A percentile compares a stretch with the other conserved stretches of the same genome.
Evolutionary conservation across 2,329 filamentous ascomycete genomes (phyloP).

Genomic region (Talaromyces verruculosus): DNA sequence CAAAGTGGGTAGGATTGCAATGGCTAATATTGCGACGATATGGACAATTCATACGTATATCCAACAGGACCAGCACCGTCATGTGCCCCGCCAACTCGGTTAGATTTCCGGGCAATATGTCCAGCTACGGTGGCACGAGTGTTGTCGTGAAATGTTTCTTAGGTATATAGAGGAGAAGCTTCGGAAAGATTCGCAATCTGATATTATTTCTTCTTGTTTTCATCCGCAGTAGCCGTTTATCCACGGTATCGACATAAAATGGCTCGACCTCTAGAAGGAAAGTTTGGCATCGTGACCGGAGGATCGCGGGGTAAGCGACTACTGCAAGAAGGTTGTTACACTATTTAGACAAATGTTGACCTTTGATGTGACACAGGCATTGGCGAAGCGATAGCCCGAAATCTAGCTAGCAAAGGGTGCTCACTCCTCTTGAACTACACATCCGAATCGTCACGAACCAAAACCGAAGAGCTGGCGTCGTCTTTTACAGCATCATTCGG

Average conservation of each 20-base stretch:
- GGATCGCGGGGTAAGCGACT: conserved; percentile 66
- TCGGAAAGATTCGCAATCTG: neutral
- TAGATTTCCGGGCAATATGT: conserved; percentile 8
- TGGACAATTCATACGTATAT: neutral
- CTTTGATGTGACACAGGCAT: conserved; percentile 62
- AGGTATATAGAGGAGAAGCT: neutral
- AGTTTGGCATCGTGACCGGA: conserved; percentile 76
- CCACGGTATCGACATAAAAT: neutral
- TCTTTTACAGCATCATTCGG: conserved; percentile 58
- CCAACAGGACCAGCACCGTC: neutral
- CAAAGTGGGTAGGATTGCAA: conserved; percentile 43
- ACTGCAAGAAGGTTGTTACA: neutral
- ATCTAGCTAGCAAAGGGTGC: conserved; percentile 70
- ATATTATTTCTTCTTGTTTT: neutral
- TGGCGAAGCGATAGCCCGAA: conserved; percentile 66
- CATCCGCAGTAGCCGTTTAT: neutral
- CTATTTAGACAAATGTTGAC: neutral
- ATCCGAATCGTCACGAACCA: conserved; percentile 58
- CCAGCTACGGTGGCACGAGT: neutral
- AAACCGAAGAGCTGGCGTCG: conserved; percentile 55
- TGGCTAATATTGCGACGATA: neutral
- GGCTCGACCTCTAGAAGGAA: conserved; percentile 61
- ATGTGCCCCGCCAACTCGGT: conserved; percentile 17
- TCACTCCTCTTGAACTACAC: conserved; percentile 71
- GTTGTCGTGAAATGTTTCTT: neutral